Conservation (phyloP, 371 early-diverging fungal genomes). For the Zancudomyces culisetae region DNA sequence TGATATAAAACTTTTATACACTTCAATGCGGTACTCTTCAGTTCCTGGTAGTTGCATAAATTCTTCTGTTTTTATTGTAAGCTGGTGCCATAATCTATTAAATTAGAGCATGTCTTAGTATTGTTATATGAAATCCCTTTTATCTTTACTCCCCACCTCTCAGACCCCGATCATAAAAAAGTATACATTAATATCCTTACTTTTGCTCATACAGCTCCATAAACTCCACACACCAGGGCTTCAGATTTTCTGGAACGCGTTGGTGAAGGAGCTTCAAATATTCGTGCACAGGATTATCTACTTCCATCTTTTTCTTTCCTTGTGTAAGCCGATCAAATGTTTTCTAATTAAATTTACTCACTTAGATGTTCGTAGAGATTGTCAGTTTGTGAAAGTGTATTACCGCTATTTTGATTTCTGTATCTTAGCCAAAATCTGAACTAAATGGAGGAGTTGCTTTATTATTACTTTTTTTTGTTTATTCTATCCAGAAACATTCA, state of each 20-base stretch:
- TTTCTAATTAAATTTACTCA: too few species aligned
- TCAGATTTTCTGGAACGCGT: slow-evolving; percentile 44
- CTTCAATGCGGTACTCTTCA: slow-evolving; percentile 47
- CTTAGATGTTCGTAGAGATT: too few species aligned
- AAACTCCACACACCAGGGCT: slow-evolving; percentile 53
- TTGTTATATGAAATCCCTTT: not conserved
- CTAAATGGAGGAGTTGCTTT: too few species aligned
- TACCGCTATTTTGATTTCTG: too few species aligned
- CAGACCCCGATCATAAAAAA: not conserved
- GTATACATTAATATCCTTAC: too few species aligned
- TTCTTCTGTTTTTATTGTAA: slow-evolving; percentile 55
- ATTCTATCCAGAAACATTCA: too few species aligned
- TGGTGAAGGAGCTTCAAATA: slow-evolving; percentile 48
- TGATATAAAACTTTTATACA: slow-evolving; percentile 75
- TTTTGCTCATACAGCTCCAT: slow-evolving; percentile 83
- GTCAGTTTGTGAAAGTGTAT: too few species aligned
- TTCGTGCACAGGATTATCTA: slow-evolving; percentile 58
- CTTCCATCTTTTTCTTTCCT: slow-evolving; percentile 37
- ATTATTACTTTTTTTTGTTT: too few species aligned
- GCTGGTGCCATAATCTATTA: slow-evolving; percentile 88
- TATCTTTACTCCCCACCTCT: not conserved
- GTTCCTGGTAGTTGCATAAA: slow-evolving; percentile 61
- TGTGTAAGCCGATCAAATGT: too few species aligned
- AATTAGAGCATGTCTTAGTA: too few species aligned
- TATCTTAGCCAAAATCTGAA: too few species aligned